Conservation (phyloP, 2,329 filamentous ascomycete species). For the Trichoderma polysporum region DNA sequence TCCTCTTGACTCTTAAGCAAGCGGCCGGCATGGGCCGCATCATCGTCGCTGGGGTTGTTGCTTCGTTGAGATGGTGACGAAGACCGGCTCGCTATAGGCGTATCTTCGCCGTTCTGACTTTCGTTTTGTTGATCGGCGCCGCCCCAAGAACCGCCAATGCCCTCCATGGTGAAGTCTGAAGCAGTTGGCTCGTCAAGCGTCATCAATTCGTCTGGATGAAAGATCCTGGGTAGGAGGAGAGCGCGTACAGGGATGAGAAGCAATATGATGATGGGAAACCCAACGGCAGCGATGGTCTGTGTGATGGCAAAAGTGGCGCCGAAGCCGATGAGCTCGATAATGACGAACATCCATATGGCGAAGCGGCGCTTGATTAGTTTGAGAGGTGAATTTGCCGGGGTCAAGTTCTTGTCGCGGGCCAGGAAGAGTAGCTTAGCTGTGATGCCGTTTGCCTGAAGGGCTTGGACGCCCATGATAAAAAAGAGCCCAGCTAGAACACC, state of each 20-base stretch:
- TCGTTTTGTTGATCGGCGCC: slow-evolving; percentile 29
- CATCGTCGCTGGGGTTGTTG: slow-evolving; percentile 24
- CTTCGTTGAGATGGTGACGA: slow-evolving; percentile 4
- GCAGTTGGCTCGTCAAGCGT: slow-evolving; percentile 72
- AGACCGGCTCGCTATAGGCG: slow-evolving; percentile 21
- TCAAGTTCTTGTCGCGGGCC: slow-evolving; percentile 62
- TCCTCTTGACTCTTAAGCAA: slow-evolving; percentile 37
- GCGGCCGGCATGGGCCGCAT: slow-evolving; percentile 30
- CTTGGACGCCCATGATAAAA: slow-evolving; percentile 82
- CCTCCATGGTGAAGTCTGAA: slow-evolving; percentile 73
- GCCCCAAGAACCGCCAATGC: slow-evolving; percentile 64
- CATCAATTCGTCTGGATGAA: slow-evolving; percentile 59
- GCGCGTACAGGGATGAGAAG: slow-evolving; percentile 66
- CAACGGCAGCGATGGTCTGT: slow-evolving; percentile 78
- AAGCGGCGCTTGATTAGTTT: slow-evolving; percentile 57
- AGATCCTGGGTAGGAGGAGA: slow-evolving; percentile 61
- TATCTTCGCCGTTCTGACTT: slow-evolving; percentile 24
- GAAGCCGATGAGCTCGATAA: slow-evolving; percentile 67
- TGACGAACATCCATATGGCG: slow-evolving; percentile 71
- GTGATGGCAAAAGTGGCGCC: slow-evolving; percentile 80
- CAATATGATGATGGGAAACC: slow-evolving; percentile 74
- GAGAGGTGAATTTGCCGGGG: slow-evolving; percentile 58
- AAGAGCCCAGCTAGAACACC: slow-evolving; percentile 78
- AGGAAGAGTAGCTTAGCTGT: slow-evolving; percentile 73
- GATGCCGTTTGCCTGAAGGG: slow-evolving; percentile 73